Conservation (phyloP, 208 protist species). For the Crithidia expoeki region DNA sequence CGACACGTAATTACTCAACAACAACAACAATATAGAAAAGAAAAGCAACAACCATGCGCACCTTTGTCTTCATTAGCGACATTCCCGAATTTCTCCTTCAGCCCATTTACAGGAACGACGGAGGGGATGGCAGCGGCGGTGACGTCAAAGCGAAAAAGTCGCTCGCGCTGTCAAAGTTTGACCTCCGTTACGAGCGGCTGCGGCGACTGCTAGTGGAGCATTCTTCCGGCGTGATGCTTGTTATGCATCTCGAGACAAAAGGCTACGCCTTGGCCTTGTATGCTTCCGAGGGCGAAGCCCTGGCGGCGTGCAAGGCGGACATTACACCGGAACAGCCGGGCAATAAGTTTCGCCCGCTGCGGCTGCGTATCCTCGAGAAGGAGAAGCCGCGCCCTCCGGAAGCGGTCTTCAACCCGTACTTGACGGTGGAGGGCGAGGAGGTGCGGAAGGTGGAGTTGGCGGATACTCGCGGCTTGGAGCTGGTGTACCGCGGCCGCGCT, state of each 20-base stretch:
- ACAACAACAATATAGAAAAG: background rate
- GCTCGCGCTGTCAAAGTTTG: constrained; percentile 39
- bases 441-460: constrained; percentile 73
- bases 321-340: constrained; percentile 51
- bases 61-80: constrained; percentile 89
- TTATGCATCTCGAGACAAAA: constrained; percentile 82
- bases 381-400: constrained; percentile 69
- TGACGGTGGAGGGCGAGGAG: constrained; percentile 66
- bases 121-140: background rate
- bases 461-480: constrained; percentile 72
- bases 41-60: constrained; percentile 36
- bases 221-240: constrained; percentile 85
- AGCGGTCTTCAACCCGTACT: constrained; percentile 78
- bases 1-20: too few relatives aligned
- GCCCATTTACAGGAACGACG: constrained; percentile 37
- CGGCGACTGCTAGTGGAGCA: constrained; percentile 74
- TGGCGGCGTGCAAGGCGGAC: constrained; percentile 77
- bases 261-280: constrained; percentile 84
- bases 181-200: constrained; percentile 86
- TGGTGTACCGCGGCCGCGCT: constrained; percentile 69
- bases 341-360: constrained; percentile 47
- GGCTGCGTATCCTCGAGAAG: constrained; percentile 74
- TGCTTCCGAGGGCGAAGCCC: constrained; percentile 79
- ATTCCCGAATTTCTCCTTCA: constrained; percentile 83
- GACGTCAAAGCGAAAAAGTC: background rate